Percentiles rank a stretch among this genome's conserved stretches.
These are phyloP conservation scores for Mortierella hygrophila DNA, from an alignment of 192 early-diverging fungal genomes.

Conservation along the genomic window DNA sequence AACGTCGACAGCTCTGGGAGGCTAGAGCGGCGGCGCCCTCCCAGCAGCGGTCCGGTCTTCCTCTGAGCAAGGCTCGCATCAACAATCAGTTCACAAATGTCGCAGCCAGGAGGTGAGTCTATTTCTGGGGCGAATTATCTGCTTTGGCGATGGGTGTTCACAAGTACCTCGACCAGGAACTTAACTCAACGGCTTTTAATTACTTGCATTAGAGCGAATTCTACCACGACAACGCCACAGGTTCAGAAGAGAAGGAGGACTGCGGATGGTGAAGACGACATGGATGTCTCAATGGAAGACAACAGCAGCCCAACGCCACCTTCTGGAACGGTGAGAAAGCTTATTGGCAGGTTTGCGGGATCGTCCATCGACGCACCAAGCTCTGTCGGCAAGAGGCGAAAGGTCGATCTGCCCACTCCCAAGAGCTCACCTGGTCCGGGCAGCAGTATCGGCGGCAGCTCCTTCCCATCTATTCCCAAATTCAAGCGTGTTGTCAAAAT, in stretches of 20 bases:
- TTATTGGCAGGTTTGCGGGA: slow-evolving; percentile 40
- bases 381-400: slow-evolving; percentile 24
- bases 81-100: neutral
- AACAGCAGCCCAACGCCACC: slow-evolving; percentile 17
- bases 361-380: slow-evolving; percentile 18
- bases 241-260: slow-evolving; percentile 22
- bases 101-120: neutral
- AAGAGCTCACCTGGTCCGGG: slow-evolving; percentile 20
- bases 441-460: neutral
- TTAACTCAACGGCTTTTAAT: neutral
- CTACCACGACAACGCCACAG: neutral
- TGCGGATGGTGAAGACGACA: neutral
- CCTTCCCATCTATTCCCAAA: slow-evolving; percentile 16
- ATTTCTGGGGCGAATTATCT: neutral
- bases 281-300: slow-evolving; percentile 11
- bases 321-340: slow-evolving; percentile 33
- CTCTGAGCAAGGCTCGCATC: slow-evolving; percentile 23
- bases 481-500: slow-evolving; percentile 44
- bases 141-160: neutral
- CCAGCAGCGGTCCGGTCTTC: slow-evolving; percentile 16
- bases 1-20: slow-evolving; percentile 47
- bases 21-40: slow-evolving; percentile 13
- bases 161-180: neutral
- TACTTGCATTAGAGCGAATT: neutral
- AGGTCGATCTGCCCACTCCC: neutral